phyloP scores from a whole-genome alignment of 768 basidiomycete genomes.

The Boletus tomentosulus region DNA sequence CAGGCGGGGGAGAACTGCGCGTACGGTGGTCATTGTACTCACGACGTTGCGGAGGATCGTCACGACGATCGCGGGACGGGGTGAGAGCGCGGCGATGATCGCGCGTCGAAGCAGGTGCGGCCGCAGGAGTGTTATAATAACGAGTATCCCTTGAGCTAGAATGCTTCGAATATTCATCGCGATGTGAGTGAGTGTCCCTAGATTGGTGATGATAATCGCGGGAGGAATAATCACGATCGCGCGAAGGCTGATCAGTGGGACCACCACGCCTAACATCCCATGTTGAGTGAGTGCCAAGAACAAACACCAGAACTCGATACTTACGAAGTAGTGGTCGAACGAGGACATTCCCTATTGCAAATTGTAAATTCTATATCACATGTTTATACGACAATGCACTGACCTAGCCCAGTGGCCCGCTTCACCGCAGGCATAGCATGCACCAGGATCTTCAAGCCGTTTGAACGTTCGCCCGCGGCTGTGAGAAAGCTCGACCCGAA shows the following conservation, averaged over 20 bases:
- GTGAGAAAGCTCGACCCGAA: conserved; percentile 81
- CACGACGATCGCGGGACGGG: conserved; percentile 64
- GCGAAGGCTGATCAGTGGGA: conserved; percentile 45
- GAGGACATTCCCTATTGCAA: conserved; percentile 66
- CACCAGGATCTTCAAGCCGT: conserved; percentile 79
- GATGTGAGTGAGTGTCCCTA: conserved; percentile 38
- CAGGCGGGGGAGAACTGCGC: conserved; percentile 46
- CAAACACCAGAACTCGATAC: conserved; percentile 22
- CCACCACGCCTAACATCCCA: conserved; percentile 35
- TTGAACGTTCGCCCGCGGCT: conserved; percentile 80
- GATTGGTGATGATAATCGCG: conserved; percentile 49
- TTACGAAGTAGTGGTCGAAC: conserved; percentile 45
- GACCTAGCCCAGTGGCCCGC: conserved; percentile 89
- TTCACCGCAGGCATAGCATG: conserved; percentile 85
- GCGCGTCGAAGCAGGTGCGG: conserved; percentile 39
- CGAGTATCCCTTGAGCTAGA: conserved; percentile 47
- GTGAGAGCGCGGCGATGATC: conserved; percentile 61
- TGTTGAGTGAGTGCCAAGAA: neutral
- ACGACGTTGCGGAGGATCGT: conserved; percentile 51
- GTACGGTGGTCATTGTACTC: conserved; percentile 69
- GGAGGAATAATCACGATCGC: conserved; percentile 52
- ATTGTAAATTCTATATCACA: conserved; percentile 2
- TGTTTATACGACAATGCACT: conserved; percentile 14
- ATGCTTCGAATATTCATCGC: conserved; percentile 55
- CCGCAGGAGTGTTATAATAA: conserved; percentile 48